A percentile compares a stretch with the other conserved stretches of the same genome.
Evolutionary conservation across 305 asterid species (phyloP).

Genomic region (Ilex paraguariensis): DNA sequence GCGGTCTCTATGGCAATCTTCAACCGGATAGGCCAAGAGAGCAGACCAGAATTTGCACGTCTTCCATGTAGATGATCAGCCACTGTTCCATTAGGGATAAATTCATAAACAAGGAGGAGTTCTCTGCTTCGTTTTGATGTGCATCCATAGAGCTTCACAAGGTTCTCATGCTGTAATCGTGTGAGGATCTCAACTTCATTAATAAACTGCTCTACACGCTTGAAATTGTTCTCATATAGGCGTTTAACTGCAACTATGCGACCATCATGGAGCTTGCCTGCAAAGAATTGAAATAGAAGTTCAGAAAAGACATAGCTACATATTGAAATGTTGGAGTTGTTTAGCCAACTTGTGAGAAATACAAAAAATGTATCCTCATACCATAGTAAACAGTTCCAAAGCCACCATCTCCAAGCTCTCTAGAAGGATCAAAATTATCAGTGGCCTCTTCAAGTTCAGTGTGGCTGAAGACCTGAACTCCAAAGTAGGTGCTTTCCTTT

Average conservation of each 20-base stretch:
- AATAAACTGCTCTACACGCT: slow-evolving; percentile 85
- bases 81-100: slow-evolving; percentile 75
- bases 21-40: slow-evolving; percentile 74
- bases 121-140: slow-evolving; percentile 76
- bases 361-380: slow-evolving; percentile 13
- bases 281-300: background rate
- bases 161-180: slow-evolving; percentile 56
- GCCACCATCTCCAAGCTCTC: slow-evolving; percentile 89
- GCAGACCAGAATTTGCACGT: slow-evolving; percentile 55
- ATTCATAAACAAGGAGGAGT: slow-evolving; percentile 76
- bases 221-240: slow-evolving; percentile 73
- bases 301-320: background rate
- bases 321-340: background rate
- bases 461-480: slow-evolving; percentile 69
- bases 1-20: slow-evolving; percentile 85
- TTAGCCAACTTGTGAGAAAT: too few relatives aligned
- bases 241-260: slow-evolving; percentile 81
- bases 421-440: slow-evolving; percentile 49
- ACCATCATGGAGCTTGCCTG: slow-evolving; percentile 68
- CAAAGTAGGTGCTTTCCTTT: slow-evolving; percentile 48
- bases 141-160: slow-evolving; percentile 74
- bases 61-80: slow-evolving; percentile 86
- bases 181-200: slow-evolving; percentile 81
- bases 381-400: slow-evolving; percentile 84
- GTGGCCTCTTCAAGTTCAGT: slow-evolving; percentile 80